These are phyloP conservation scores for Panaeolus cyanescens DNA, from an alignment of 768 basidiomycete species.

Conservation along the genomic window DNA sequence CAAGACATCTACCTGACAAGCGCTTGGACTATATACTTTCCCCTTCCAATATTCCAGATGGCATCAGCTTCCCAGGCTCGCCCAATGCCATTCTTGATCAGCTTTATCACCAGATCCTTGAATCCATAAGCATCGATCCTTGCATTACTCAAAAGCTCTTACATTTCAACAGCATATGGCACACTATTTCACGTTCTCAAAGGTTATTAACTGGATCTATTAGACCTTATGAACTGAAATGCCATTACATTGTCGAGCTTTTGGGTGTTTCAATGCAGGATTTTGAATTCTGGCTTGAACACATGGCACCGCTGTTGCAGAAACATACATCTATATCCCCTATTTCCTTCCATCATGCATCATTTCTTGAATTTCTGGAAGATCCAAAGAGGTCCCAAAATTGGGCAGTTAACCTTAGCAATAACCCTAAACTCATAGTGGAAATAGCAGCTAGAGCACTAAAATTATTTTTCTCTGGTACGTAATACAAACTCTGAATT, in stretches of 20 bases:
- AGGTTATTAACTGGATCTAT: no score
- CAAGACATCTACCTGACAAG: conserved; percentile 3
- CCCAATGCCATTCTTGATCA: neutral
- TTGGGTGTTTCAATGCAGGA: neutral
- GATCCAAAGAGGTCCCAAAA: neutral
- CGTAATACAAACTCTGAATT: no score
- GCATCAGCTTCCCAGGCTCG: neutral
- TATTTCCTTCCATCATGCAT: neutral
- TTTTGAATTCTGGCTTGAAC: neutral
- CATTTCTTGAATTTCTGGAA: neutral
- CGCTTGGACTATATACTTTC: no score
- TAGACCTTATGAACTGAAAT: neutral
- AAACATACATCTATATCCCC: no score
- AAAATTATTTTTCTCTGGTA: no score
- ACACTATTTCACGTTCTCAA: no score
- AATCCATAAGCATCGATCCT: neutral
- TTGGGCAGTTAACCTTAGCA: no score
- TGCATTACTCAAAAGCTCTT: neutral
- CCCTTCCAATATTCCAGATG: no score
- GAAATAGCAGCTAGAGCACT: no score
- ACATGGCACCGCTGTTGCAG: no score
- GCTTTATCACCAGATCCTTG: neutral
- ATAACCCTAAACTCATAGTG: no score
- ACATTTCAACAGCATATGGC: neutral
- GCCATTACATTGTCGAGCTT: neutral